Evolutionary conservation across 2,329 filamentous ascomycete genomes (phyloP), one percentile per base, ranked within the genome.

Genomic region (Paraconiothyrium sp.): DNA sequence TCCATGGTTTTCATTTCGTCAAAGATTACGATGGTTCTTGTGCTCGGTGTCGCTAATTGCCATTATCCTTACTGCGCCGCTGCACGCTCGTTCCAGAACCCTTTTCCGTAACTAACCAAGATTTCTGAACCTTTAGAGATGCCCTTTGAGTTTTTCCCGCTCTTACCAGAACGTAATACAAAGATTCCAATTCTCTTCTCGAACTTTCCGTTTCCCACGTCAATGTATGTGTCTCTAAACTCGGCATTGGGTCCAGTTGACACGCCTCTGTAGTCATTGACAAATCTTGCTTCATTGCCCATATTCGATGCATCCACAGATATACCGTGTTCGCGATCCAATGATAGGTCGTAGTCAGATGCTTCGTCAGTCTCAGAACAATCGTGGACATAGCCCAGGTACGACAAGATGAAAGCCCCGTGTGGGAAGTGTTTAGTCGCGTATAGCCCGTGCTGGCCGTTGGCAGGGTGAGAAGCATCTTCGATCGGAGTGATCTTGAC

Each of bases 201-300:
- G 64, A 78, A 77, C 37, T 74, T 76, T 35, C 76, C 76, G 62
- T 76, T 64, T 10, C 71, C 69, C 44, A 78, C 46, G 61, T 80
- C 69, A 67, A 81, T 70, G 55, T 74, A 74, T 27, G 79, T 73
- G 52, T 83, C 80, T 27, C 78, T 72, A 59, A 83, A 83, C 60
- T 83, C 81, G 34, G 80, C 80, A 60, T 78, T 79, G 9, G 79
- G 78, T n/a, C 68, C 68, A 1, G 69, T 61, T 2, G 76, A 72
- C 9, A 86, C 76, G 20, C 84, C 82, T 58, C 84, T 79, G 69
- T 85, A 86, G 69, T 86, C 84, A 64, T 86, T 86, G 62, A 84
- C 80, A 65, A 84, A 85, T 47, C 84, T 76, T 4, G 82, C 80
- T 66, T 86, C 84, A 64, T 86, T 86, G 32, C 84, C 84, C 64